Evolutionary conservation across 768 basidiomycete species (phyloP).

Genomic region (Sistotremastrum suecicum): DNA sequence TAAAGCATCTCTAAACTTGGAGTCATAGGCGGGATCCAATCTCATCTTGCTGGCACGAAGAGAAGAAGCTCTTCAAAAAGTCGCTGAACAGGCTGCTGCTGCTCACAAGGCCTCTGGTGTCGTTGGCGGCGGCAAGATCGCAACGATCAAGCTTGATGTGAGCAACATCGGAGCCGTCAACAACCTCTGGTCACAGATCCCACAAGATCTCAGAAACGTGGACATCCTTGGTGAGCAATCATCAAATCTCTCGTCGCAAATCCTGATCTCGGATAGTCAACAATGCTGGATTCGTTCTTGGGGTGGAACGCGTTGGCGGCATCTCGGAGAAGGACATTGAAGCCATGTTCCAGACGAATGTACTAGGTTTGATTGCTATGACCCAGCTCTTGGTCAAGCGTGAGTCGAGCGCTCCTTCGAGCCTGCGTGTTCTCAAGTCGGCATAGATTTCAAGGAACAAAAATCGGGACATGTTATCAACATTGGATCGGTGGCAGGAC

Average conservation of each 20-base stretch:
- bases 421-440: constrained; percentile 3
- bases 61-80: constrained; percentile 52
- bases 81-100: constrained; percentile 47
- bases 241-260: background rate
- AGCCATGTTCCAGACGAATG: constrained; percentile 65
- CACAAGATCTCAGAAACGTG: constrained; percentile 51
- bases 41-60: constrained; percentile 76
- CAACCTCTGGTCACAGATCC: constrained; percentile 55
- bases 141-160: constrained; percentile 62
- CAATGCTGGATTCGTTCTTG: constrained; percentile 84
- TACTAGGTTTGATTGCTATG: constrained; percentile 72
- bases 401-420: background rate
- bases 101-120: constrained; percentile 65
- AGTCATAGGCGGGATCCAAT: constrained; percentile 64
- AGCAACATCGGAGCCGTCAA: constrained; percentile 63
- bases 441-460: constrained; percentile 60
- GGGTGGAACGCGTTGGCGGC: constrained; percentile 75
- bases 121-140: constrained; percentile 66
- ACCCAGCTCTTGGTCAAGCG: constrained; percentile 64
- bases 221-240: constrained; percentile 63
- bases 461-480: constrained; percentile 86
- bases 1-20: background rate
- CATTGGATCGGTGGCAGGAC: constrained; percentile 83
- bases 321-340: constrained; percentile 68
- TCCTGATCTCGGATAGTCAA: constrained; percentile 27